A percentile compares a stretch with the other conserved stretches of the same genome.
These are phyloP conservation scores for Xylaria flabelliformis DNA, from an alignment of 495 filamentous ascomycete genomes.

Conservation along the genomic window DNA sequence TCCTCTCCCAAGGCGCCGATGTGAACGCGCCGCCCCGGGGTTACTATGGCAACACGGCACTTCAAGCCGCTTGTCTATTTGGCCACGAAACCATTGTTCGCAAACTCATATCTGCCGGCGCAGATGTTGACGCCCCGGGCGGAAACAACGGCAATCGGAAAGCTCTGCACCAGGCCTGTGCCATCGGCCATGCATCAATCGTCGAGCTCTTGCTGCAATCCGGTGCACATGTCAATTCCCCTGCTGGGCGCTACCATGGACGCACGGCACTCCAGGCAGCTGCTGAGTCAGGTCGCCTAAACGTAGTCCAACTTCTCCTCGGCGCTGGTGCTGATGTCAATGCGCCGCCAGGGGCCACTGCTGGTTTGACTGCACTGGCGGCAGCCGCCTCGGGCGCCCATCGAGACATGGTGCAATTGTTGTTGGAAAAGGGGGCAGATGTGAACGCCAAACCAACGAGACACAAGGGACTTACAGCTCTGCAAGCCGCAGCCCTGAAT, in stretches of 20 bases:
- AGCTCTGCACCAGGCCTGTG: slow-evolving; percentile 43
- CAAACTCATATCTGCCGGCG: slow-evolving; percentile 39
- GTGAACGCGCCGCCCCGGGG: slow-evolving; percentile 39
- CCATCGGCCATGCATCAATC: slow-evolving; percentile 34
- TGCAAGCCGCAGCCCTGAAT: slow-evolving; percentile 42
- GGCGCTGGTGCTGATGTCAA: slow-evolving; percentile 40
- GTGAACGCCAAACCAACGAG: slow-evolving; percentile 32
- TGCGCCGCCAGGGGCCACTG: slow-evolving; percentile 30
- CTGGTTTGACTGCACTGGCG: slow-evolving; percentile 34
- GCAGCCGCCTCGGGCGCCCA: slow-evolving; percentile 38
- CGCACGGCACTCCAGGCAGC: slow-evolving; percentile 46
- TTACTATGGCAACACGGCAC: slow-evolving; percentile 43
- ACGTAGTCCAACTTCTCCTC: slow-evolving; percentile 37
- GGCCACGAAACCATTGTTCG: slow-evolving; percentile 38
- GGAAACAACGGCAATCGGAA: slow-evolving; percentile 40
- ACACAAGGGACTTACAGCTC: slow-evolving; percentile 40
- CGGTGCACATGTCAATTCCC: slow-evolving; percentile 36
- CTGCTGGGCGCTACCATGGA: slow-evolving; percentile 31
- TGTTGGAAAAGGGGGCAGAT: slow-evolving; percentile 33
- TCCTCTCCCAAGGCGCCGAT: slow-evolving; percentile 34
- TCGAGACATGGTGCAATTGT: slow-evolving; percentile 31
- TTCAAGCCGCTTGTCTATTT: slow-evolving; percentile 43
- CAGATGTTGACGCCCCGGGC: slow-evolving; percentile 39
- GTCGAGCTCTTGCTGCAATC: slow-evolving; percentile 33
- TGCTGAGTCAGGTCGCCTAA: slow-evolving; percentile 29